Evolutionary conservation across 495 filamentous ascomycete genomes (phyloP).

Genomic region (Podospora anserina): DNA sequence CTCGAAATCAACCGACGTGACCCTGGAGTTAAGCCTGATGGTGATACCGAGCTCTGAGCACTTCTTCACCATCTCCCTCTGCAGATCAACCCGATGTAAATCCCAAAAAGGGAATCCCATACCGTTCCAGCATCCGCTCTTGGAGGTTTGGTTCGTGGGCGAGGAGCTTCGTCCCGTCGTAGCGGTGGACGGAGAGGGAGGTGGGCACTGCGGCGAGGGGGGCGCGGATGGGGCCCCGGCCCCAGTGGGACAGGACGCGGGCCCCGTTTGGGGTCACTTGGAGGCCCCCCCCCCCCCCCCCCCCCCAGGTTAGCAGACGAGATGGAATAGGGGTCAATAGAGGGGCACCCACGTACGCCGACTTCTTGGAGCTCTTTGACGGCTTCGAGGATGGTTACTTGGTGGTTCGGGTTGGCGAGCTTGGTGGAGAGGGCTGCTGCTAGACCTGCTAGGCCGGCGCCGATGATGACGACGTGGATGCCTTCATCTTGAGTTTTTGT

Average conservation of each 20-base stretch:
- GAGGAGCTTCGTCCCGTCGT: conserved; percentile 53
- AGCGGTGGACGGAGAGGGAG: conserved; percentile 56
- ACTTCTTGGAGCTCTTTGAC: conserved; percentile 40
- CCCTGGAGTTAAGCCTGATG: conserved; percentile 36
- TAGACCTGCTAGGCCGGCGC: conserved; percentile 58
- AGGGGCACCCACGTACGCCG: conserved; percentile 39
- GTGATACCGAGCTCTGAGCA: conserved; percentile 43
- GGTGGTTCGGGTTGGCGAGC: conserved; percentile 45
- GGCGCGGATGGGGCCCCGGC: conserved; percentile 45
- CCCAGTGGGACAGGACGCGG: conserved; percentile 48
- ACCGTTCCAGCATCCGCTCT: conserved; percentile 39
- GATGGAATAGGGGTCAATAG: background rate
- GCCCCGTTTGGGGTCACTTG: conserved; percentile 54
- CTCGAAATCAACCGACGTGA: conserved; percentile 41
- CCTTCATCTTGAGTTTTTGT: conserved; percentile 12
- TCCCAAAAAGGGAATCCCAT: conserved; percentile 53
- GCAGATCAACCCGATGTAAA: conserved; percentile 55
- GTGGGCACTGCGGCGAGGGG: conserved; percentile 51
- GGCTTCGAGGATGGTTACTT: conserved; percentile 54
- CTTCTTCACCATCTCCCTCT: conserved; percentile 42
- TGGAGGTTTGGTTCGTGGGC: conserved; percentile 51
- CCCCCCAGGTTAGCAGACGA: conserved; percentile 23
- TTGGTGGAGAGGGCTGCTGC: conserved; percentile 55
- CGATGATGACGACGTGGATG: conserved; percentile 48
- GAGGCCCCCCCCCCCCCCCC: too few species aligned